Evolutionary conservation across 345 rosid species (phyloP), one percentile per base, ranked within the genome.

Genomic region (Salix caprea): DNA sequence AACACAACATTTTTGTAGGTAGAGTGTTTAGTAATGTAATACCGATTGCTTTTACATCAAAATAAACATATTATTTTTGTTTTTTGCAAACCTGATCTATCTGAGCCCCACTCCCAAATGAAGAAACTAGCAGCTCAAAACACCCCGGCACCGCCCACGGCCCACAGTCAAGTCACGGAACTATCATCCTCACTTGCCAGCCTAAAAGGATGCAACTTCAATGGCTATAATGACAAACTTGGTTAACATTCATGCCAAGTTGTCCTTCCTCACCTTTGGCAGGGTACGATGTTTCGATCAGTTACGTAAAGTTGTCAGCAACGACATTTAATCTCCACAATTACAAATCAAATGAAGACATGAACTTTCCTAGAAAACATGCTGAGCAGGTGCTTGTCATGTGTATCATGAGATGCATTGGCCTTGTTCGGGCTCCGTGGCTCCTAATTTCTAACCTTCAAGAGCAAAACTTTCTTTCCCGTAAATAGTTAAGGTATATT

Each of bases 131-230:
- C 44, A 40, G 12, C 3, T 11, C 44, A 10, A 44, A 44, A 44
- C 50, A 44, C 50, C 5, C 50, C 60, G 10, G 21, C 58, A 5
- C 16, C 58, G 19, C 23, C 58, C 21, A 6, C 58, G 8, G 60
- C n/a, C 60, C 60, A 21, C 60, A 52, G 60, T 2, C 58, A 6
- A 30, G 75, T 74, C 77, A 23, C 60, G 46, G 67, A 60, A 72
- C 74, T 7, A 65, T 85, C 78, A 79, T 77, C 70, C 73, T 71
- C 69, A 15, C 23, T n/a, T 52, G 69, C 75, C 82, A 65, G 61
- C 78, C 21, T 66, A 60, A 64, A 72, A 48, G 65, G 28, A 67
- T 44, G 79, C 89, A 78, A 54, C 60, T 72, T 79, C 67, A 44
- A 69, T 77, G 91, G 86, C 69, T 65, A 18, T 7, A 26, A n/a